Percentiles rank a stretch among this genome's conserved stretches.
Conservation (phyloP, 225 moss, liverwort and hornwort species). For the Rhytidiadelphus loreus region DNA sequence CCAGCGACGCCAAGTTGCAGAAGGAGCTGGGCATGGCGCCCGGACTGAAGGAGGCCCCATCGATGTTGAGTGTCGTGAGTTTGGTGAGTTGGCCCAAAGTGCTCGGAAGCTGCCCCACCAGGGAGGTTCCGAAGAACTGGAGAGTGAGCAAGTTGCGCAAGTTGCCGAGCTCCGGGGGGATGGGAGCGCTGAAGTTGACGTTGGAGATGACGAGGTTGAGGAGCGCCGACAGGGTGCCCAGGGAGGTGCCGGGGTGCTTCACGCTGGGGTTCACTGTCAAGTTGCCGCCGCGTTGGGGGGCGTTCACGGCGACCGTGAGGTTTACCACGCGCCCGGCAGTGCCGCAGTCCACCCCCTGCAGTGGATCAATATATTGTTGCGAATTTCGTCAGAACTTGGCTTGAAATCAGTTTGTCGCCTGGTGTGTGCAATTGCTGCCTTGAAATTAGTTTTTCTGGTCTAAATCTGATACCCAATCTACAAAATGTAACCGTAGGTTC, state of each 20-base stretch:
- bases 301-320: not conserved
- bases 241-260: not conserved
- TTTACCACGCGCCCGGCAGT: not conserved
- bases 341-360: not conserved
- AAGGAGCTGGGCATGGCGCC: not conserved
- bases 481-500: not conserved
- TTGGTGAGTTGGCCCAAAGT: not conserved
- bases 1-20: not conserved
- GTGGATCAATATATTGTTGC: not conserved
- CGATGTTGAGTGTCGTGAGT: not conserved
- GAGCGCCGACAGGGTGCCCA: not conserved
- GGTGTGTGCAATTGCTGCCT: not conserved
- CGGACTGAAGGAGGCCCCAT: not conserved
- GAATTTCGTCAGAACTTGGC: not conserved
- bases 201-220: not conserved
- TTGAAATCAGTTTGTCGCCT: not conserved
- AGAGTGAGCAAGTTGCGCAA: not conserved
- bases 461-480: not conserved
- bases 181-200: not conserved
- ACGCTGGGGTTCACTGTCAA: not conserved
- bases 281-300: not conserved
- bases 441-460: not conserved
- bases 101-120: not conserved
- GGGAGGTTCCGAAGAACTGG: not conserved
- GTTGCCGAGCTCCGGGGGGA: not conserved